Evolutionary conservation across 768 basidiomycete genomes (phyloP).

Genomic region (Auriscalpium microsporum): DNA sequence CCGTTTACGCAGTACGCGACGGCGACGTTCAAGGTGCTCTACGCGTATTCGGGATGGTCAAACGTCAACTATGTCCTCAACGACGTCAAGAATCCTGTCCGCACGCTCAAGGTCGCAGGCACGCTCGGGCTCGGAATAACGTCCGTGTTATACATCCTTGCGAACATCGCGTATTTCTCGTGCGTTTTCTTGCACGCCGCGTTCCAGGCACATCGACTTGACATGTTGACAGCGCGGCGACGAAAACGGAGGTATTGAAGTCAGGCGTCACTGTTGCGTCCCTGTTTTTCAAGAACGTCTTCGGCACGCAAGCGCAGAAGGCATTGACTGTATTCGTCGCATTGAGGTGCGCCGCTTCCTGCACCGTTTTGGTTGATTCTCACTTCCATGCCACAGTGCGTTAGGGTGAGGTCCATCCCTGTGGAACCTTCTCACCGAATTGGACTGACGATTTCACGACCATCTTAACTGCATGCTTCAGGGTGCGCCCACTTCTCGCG

Average conservation of each 20-base stretch:
- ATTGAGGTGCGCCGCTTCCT: conserved; percentile 32
- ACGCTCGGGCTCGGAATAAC: conserved; percentile 51
- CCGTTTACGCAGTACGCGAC: conserved; percentile 41
- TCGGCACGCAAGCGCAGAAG: conserved; percentile 42
- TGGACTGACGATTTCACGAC: neutral
- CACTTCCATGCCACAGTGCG: conserved; percentile 20
- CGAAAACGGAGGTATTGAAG: conserved; percentile 39
- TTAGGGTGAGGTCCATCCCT: conserved; percentile 21
- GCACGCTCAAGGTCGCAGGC: conserved; percentile 54
- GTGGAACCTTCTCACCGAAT: too few relatives aligned
- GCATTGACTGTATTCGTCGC: conserved; percentile 52
- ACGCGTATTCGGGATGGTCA: conserved; percentile 43
- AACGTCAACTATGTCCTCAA: conserved; percentile 53
- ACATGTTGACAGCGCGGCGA: conserved; percentile 26
- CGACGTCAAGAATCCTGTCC: conserved; percentile 50
- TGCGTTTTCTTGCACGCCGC: conserved; percentile 13
- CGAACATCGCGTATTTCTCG: conserved; percentile 53
- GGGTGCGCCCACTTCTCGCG: too few relatives aligned
- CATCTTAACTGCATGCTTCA: neutral
- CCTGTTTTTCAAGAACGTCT: conserved; percentile 52
- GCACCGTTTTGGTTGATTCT: neutral
- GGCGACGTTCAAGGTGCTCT: conserved; percentile 50
- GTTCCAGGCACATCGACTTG: neutral
- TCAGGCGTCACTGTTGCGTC: conserved; percentile 50
- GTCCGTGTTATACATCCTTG: conserved; percentile 42